A percentile compares a stretch with the other conserved stretches of the same genome.
Evolutionary conservation across 345 rosid species (phyloP).

Genomic region (Aurinia saxatilis): DNA sequence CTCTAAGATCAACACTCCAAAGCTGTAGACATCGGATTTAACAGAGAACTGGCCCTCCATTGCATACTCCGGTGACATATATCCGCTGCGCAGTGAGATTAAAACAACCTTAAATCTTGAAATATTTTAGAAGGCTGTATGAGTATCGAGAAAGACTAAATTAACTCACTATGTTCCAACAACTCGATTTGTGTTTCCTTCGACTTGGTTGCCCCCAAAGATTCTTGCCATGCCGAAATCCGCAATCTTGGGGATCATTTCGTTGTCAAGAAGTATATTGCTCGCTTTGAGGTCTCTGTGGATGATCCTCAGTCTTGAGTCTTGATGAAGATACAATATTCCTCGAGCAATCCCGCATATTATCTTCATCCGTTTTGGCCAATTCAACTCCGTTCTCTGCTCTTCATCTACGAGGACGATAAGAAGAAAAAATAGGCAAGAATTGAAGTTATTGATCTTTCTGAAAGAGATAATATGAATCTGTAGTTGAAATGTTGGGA

Average conservation of each 20-base stretch:
- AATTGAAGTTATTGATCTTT: background rate
- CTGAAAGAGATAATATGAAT: background rate
- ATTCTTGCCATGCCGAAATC: constrained; percentile 28
- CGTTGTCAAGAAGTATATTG: constrained; percentile 29
- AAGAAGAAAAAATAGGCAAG: background rate
- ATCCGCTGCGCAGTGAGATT: constrained; percentile 14
- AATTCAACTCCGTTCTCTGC: constrained; percentile 16
- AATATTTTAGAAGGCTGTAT: background rate
- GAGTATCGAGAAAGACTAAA: background rate
- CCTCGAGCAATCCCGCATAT: constrained; percentile 33
- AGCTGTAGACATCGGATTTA: constrained; percentile 26
- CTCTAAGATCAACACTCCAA: constrained; percentile 25
- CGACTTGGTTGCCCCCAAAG: constrained; percentile 21
- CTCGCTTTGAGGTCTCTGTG: constrained; percentile 32
- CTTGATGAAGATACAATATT: constrained; percentile 39
- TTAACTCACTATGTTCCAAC: constrained; percentile 32
- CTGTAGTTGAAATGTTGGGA: background rate
- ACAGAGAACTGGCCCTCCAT: constrained; percentile 19
- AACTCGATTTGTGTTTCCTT: constrained; percentile 13
- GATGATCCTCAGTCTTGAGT: constrained; percentile 32
- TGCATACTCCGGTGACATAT: constrained; percentile 29
- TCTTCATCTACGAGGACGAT: background rate
- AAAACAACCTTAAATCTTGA: background rate
- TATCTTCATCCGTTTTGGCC: constrained; percentile 20
- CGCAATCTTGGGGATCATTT: constrained; percentile 27